Base-by-base conservation (phyloP, 345 rosid genomes). In the Lumnitzera littorea region DNA sequence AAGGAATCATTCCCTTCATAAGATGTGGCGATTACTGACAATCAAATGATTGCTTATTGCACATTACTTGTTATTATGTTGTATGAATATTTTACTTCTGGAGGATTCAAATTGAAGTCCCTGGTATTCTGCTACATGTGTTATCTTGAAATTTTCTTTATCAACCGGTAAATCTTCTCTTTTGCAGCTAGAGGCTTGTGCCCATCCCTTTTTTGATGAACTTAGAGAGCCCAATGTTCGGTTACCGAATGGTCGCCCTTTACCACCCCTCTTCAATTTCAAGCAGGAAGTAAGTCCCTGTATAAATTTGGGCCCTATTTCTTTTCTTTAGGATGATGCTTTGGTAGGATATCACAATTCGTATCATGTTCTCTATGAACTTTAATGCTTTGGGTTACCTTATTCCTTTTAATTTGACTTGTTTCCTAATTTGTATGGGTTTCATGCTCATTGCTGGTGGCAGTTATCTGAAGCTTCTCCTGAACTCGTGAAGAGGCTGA, bases 401-500 rank as follows among this genome's bases (percentile, higher is more conserved):
- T 36, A 36, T 36, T 36, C 43, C 11, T 5, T 36, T 36, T 9
- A 36, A 5, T 36, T 7, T 36, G 43, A 36, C 7, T 4, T 36
- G 43, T 36, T 36, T 36, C 43, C 43, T 36, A 9, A 36, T 36
- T 36, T 9, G 10, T 36, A 1, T 36, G 43, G 11, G 11, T 1
- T 9, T 36, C 43, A 36, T 36, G 11, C 43, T 36, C 43, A 36
- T 36, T 5, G 43, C 43, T 5, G 9, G 82, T 56, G 94, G 48
- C 82, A 83, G 89, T 66, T 89, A 73, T 65, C 81, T 24, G 91
- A 80, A 55, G 84, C 87, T 60, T 80, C 96, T 61, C 82, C 84
- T 20, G 96, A 86, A 60, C 87, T 86, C n/a, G 84, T 84, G 16
- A 86, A 78, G 72, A 89, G 84, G 85, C 76, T 89, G 79, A 84